Percentiles rank a stretch among this genome's conserved stretches.
phyloP scores from a whole-genome alignment of 495 filamentous ascomycete genomes.

The Xylaria flabelliformis region DNA sequence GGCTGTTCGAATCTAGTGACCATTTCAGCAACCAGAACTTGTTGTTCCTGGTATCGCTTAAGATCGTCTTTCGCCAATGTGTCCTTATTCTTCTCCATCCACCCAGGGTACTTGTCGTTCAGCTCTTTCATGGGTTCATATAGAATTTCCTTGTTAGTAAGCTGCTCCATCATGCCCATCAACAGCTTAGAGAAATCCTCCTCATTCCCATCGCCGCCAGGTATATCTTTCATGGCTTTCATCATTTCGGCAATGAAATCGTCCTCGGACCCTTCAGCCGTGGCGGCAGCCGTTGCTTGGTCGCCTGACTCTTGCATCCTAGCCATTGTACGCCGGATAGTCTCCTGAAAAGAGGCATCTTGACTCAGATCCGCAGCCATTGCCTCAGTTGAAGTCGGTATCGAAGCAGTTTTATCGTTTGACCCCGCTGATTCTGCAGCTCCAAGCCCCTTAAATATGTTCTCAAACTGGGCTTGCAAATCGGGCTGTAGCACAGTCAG shows the following conservation, averaged over 20 bases:
- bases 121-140: conserved; percentile 99
- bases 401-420: conserved; percentile 34
- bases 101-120: conserved; percentile 85
- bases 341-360: conserved; percentile 82
- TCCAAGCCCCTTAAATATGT: conserved; percentile 79
- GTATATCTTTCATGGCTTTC: conserved; percentile 75
- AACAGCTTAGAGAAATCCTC: conserved; percentile 93
- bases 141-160: conserved; percentile 96
- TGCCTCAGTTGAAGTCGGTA: conserved; percentile 37
- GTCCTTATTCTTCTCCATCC: conserved; percentile 79
- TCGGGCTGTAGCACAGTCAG: conserved; percentile 60
- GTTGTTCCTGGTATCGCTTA: conserved; percentile 81
- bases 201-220: conserved; percentile 70
- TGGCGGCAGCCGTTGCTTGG: conserved; percentile 78
- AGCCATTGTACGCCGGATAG: conserved; percentile 89
- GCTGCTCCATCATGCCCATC: conserved; percentile 96
- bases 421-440: conserved; percentile 50
- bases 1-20: conserved; percentile 83
- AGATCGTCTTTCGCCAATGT: conserved; percentile 72
- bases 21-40: conserved; percentile 82
- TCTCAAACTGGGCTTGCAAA: conserved; percentile 85
- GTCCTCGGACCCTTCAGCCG: conserved; percentile 67
- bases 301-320: conserved; percentile 89
- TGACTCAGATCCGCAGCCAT: conserved; percentile 38
- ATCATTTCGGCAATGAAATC: conserved; percentile 86